phyloP scores from a whole-genome alignment of 768 basidiomycete species.

The Ephemerocybe angulata region DNA sequence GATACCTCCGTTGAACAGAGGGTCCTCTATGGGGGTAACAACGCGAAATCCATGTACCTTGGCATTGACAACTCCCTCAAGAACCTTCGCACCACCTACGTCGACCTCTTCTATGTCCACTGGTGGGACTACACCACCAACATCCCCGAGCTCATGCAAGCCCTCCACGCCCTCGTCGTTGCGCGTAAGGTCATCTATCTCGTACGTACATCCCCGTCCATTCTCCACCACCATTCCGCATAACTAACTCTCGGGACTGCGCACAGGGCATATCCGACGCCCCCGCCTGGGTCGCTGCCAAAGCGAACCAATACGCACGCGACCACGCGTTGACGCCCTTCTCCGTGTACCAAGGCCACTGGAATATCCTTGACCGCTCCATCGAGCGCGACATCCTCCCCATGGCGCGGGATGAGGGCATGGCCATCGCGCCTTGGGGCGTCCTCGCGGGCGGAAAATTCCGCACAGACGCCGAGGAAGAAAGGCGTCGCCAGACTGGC shows the following conservation, averaged over 20 bases:
- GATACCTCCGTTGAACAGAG: constrained; percentile 27
- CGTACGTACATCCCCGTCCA: not conserved
- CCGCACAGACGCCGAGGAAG: constrained; percentile 47
- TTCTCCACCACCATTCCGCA: no score
- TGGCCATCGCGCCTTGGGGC: constrained; percentile 33
- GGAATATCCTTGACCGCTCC: constrained; percentile 39
- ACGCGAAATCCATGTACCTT: constrained; percentile 39
- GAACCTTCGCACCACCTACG: constrained; percentile 43
- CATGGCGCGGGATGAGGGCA: constrained; percentile 40
- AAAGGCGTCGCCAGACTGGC: constrained; percentile 21
- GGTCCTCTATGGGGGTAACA: constrained; percentile 46
- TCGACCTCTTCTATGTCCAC: constrained; percentile 46
- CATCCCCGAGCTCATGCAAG: constrained; percentile 56
- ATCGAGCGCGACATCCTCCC: constrained; percentile 52
- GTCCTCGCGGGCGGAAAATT: constrained; percentile 42
- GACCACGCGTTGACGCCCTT: constrained; percentile 46
- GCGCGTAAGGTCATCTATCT: constrained; percentile 53
- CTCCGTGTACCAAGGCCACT: constrained; percentile 46
- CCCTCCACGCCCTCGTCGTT: constrained; percentile 48
- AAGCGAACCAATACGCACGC: constrained; percentile 46
- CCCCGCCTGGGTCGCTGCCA: constrained; percentile 44
- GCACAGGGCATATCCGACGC: constrained; percentile 36
- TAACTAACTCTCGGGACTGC: no score
- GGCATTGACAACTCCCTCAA: constrained; percentile 42
- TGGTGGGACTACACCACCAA: constrained; percentile 54